Conservation (phyloP, 768 basidiomycete species). For the Panaeolus papilionaceus region DNA sequence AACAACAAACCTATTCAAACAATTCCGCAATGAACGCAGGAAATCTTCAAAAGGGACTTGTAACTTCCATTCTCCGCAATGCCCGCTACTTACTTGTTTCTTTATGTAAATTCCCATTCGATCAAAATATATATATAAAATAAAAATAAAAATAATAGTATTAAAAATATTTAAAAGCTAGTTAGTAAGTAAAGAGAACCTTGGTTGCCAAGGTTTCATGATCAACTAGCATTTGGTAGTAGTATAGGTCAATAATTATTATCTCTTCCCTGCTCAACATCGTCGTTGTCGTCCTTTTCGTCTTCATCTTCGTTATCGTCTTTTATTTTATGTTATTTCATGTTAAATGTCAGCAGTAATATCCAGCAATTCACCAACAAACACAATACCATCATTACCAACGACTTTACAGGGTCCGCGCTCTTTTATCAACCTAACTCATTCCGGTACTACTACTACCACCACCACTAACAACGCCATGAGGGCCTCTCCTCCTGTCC, state of each 20-base stretch:
- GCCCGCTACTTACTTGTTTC: background rate
- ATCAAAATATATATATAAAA: background rate
- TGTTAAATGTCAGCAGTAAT: background rate
- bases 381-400: background rate
- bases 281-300: background rate
- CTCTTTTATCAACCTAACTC: conserved; percentile 42
- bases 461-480: conserved; percentile 22
- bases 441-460: conserved; percentile 24
- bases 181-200: background rate
- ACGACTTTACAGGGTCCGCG: conserved; percentile 37
- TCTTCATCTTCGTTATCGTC: background rate
- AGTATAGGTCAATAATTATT: conserved; percentile 8
- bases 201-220: conserved; percentile 15
- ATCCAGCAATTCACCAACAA: background rate
- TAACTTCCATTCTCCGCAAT: background rate
- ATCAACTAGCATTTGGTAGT: background rate
- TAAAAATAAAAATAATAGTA: background rate
- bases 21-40: background rate
- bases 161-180: background rate
- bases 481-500: conserved; percentile 42
- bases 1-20: conserved; percentile 7
- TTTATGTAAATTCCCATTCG: too few relatives aligned
- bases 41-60: background rate
- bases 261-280: background rate
- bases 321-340: too few relatives aligned